Base-by-base conservation (phyloP, 2,329 filamentous ascomycete genomes). In the Hypoxylon sp. region DNA sequence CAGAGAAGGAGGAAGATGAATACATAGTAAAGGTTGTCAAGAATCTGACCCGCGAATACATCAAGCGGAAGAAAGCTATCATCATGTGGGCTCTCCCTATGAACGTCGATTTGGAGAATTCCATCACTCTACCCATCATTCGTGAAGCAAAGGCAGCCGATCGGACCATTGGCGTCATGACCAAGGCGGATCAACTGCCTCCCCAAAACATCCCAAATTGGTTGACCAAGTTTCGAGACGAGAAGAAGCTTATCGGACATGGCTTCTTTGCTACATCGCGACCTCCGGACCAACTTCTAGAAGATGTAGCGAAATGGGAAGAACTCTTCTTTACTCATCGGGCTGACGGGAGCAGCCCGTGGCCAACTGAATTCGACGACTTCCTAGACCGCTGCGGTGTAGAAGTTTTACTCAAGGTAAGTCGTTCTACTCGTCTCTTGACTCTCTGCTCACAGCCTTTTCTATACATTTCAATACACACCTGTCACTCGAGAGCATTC, bases 181-280 rank as follows among this genome's bases (percentile, higher is more conserved):
- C 91, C 0, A 96, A 96, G 63, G 91, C 91, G 0, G 92, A 96
- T 55, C 79, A 88, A 0, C 71, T 91, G 0, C 66, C 71, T 0
- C 77, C 78, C 0, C 75, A 78, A 1, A 72, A 82, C 1, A 72
- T 75, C 0, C 64, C 70, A 0, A 83, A 86, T 47, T 90, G 88
- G 80, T 66, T 82, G 0, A 73, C 79, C 0, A 86, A 91, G 46
- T 76, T 96, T 3, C 73, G 76, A 0, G 83, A 84, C 0, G 66
- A 81, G 2, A 79, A 81, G 2, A 90, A 89, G 51, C 64, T 67
- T 0, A 80, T 92, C 0, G 86, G 85, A 0, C 78, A 89, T n/a
- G 89, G 88, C 0, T 96, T 93, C 64, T 95, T 87, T 55, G 83
- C 90, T 6, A 90, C 92, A 0, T 89, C 87, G 0, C 82, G 87